Evolutionary conservation across 164 flowering plant genomes (phyloP).

Genomic region (Sextonia rubra): DNA sequence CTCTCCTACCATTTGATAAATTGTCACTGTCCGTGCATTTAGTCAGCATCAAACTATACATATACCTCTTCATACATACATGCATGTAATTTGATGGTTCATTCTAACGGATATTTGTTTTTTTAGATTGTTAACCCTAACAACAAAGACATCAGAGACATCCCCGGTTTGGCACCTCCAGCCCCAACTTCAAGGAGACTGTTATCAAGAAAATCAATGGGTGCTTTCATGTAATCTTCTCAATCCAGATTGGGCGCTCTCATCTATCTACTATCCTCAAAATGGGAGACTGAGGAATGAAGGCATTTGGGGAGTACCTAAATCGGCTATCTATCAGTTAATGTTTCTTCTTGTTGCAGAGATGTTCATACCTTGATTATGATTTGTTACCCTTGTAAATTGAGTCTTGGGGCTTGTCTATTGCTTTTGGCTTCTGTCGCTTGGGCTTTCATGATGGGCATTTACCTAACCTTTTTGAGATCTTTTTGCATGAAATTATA

Average conservation of each 20-base stretch:
- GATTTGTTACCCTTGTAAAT: too few species aligned
- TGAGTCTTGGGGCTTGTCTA: too few species aligned
- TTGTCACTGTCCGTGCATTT: background rate
- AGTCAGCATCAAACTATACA: background rate
- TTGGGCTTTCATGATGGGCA: too few species aligned
- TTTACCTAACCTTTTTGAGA: too few species aligned
- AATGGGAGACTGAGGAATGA: too few species aligned
- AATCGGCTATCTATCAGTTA: too few species aligned
- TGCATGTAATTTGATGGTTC: background rate
- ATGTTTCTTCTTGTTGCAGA: too few species aligned
- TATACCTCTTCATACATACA: background rate
- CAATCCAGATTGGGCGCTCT: background rate
- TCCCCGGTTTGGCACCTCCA: constrained; percentile 95
- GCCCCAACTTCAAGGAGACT: constrained; percentile 75
- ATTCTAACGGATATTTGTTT: constrained; percentile 1
- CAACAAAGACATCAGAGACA: constrained; percentile 78
- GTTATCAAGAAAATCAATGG: constrained; percentile 29
- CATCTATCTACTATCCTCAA: too few species aligned
- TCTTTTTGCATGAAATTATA: too few species aligned
- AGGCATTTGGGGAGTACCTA: too few species aligned
- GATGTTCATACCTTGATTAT: too few species aligned
- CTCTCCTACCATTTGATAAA: background rate
- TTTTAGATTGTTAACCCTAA: constrained; percentile 74
- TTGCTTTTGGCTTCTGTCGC: too few species aligned
- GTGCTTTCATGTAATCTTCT: constrained; percentile 17